Evolutionary conservation across 805 yeast genomes (phyloP), one percentile per base, ranked within the genome.

Genomic region (Nakazawaea pomicola): DNA sequence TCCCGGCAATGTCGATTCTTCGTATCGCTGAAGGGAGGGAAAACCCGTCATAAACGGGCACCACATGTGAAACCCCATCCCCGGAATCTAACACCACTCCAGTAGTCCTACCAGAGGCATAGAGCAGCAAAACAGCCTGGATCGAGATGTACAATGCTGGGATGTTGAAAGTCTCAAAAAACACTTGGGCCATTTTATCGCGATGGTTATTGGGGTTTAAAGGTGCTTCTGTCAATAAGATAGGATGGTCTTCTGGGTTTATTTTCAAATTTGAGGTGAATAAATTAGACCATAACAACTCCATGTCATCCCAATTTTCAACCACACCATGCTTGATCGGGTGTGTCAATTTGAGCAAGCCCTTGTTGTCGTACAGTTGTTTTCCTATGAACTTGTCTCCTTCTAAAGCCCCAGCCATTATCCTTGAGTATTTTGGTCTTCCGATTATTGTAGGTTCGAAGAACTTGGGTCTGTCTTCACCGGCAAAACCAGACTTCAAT

Each of bases 11-110:
- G 55, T 89, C 93, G 46, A 83, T 67, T 41, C 96, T 62, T 57
- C 76, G 74, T 18, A 86, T 77, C 2, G 90, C 78, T 2, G 80
- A 69, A 0, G 90, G 80, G 12, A 90, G 57, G 10, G 90, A 70
- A 58, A 87, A 90, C 4, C 98, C 98, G 46, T 88, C 89, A 60
- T 78, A 91, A 0, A 91, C 87, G 0, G 97, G 96, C 2, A 88
- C 95, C 7, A 84, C 71, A 53, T 85, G 90, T 29, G 85, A 75
- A 19, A 88, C 95, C 4, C 97, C 97, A 58, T 90, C 97, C 4
- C 97, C 97, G n/a, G 83, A 75, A 55, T 90, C 96, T 10, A 91
- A 55, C 3, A 87, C 95, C 29, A 87, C 74, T 1, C 97, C 98
- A 0, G 95, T 89, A 6, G 97, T 90, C 49, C 87, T 66, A 0